Evolutionary conservation across 345 rosid species (phyloP), one percentile per base, ranked within the genome.

Genomic region (Odontarrhena argentea): DNA sequence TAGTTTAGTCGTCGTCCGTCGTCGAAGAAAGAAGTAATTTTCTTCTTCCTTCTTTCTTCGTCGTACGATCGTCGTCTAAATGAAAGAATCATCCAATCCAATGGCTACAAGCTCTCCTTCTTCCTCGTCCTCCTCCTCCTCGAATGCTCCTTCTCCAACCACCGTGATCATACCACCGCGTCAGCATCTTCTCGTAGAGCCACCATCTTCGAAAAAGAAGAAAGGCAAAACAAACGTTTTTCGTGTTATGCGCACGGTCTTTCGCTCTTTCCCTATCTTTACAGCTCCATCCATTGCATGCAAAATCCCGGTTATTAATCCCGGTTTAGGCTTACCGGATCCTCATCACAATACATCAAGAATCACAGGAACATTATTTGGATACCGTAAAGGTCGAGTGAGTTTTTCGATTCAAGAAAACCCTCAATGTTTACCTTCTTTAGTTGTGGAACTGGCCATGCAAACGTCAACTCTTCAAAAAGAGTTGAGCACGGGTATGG

Each of bases 261-360:
- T 89, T 77, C 81, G 84, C 14, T 86, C 98, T 3, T 83, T 92
- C 38, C 96, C 95, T 0, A 87, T 92, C 65, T 84, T 86, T 22
- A 68, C 92, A 0, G 53, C 90, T 0, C 67, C 76, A 57, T 11
- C 75, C 8, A 43, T 63, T 30, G 24, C 74, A 3, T 89, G 95
- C 75, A 86, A 82, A 63, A 79, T 85, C 24, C 92, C 96, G 3
- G 79, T 82, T 52, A 60, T 67, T 0, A 28, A 71, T 38, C 50
- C 66, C 65, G 70, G 76, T 47, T 78, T 82, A 9, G 68, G 60
- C 14, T 58, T 78, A 57, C 76, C 74, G 0, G 74, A 72, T 0
- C 72, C 63, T 2, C 61, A 77, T 11, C 41, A 70, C 34, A 82
- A 78, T 32, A 24, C 66, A 30, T 70, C 65, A 38, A 74, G 68